Evolutionary conservation across 2,329 filamentous ascomycete genomes (phyloP).

Genomic region (Coniochaeta ligniaria): DNA sequence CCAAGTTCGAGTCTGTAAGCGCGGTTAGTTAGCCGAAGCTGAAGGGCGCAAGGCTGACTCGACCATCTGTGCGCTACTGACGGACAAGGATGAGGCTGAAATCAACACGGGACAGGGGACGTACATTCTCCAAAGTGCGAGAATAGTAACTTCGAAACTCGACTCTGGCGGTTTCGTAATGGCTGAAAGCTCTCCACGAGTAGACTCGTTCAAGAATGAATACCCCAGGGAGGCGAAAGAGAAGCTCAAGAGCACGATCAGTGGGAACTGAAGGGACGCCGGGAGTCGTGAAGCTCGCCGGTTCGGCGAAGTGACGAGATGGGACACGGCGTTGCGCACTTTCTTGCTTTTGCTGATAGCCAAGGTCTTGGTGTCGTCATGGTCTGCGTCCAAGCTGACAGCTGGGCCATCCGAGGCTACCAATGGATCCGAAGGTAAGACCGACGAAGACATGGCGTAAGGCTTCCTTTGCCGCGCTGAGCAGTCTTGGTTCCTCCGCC

Average conservation of each 20-base stretch:
- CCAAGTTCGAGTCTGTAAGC: conserved; percentile 59
- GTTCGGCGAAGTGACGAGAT: neutral
- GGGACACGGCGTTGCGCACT: neutral
- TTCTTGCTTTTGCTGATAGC: neutral
- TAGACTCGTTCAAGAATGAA: conserved; percentile 51
- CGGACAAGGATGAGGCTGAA: neutral
- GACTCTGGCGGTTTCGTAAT: conserved; percentile 59
- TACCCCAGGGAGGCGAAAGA: conserved; percentile 58
- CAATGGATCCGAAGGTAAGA: neutral
- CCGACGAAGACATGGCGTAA: neutral
- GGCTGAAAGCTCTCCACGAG: conserved; percentile 56
- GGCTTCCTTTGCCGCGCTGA: neutral
- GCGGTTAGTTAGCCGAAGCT: conserved; percentile 10
- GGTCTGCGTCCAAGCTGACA: neutral
- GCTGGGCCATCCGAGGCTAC: neutral
- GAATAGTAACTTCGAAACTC: conserved; percentile 51
- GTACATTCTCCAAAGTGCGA: conserved; percentile 49
- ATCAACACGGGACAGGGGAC: conserved; percentile 18
- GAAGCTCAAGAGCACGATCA: conserved; percentile 48
- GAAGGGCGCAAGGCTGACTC: conserved; percentile 13
- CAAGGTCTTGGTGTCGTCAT: neutral
- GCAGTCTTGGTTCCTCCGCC: neutral
- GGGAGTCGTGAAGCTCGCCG: conserved; percentile 31
- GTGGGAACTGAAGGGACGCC: conserved; percentile 39
- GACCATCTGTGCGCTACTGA: neutral